A percentile compares a stretch with the other conserved stretches of the same genome.
Evolutionary conservation across 352 stramenopile species (phyloP).

Genomic region (Pythium diclinum): DNA sequence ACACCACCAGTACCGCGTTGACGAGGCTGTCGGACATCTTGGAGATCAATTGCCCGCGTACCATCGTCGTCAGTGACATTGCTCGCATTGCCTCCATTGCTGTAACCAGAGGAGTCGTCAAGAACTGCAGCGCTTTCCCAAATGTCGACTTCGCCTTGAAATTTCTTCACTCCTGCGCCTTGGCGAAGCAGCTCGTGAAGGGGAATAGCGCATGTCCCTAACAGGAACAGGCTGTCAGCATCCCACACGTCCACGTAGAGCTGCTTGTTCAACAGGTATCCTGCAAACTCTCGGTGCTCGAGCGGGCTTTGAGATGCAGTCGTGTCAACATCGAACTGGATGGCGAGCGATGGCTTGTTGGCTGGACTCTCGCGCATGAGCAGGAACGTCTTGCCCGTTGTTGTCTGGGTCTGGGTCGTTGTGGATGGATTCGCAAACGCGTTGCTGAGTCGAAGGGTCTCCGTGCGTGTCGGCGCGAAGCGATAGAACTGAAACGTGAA

Average conservation of each 20-base stretch:
- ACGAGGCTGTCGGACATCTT: constrained; percentile 8
- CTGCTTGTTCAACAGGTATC: constrained; percentile 83
- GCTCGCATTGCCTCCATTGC: background rate
- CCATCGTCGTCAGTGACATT: background rate
- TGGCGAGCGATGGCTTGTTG: constrained; percentile 63
- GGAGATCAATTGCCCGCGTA: background rate
- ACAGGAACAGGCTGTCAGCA: constrained; percentile 85
- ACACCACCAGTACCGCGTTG: constrained; percentile 1
- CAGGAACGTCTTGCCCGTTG: constrained; percentile 39
- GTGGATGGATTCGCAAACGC: constrained; percentile 37
- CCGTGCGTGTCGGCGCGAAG: constrained; percentile 84
- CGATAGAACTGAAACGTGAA: constrained; percentile 94
- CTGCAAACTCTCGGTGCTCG: constrained; percentile 76
- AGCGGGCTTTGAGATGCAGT: constrained; percentile 47
- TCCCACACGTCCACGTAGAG: constrained; percentile 94
- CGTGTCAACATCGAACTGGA: constrained; percentile 80
- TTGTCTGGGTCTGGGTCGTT: constrained; percentile 10
- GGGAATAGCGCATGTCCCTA: constrained; percentile 84
- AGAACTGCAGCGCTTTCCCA: constrained; percentile 11
- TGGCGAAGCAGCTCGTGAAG: constrained; percentile 89
- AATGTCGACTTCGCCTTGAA: constrained; percentile 73
- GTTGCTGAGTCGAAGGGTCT: constrained; percentile 66
- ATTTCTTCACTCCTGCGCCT: constrained; percentile 87
- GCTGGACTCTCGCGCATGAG: constrained; percentile 59
- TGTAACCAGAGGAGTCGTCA: background rate